Evolutionary conservation across 371 early-diverging fungal species (phyloP), one percentile per base, ranked within the genome.

Genomic region (Mortierella sp.): DNA sequence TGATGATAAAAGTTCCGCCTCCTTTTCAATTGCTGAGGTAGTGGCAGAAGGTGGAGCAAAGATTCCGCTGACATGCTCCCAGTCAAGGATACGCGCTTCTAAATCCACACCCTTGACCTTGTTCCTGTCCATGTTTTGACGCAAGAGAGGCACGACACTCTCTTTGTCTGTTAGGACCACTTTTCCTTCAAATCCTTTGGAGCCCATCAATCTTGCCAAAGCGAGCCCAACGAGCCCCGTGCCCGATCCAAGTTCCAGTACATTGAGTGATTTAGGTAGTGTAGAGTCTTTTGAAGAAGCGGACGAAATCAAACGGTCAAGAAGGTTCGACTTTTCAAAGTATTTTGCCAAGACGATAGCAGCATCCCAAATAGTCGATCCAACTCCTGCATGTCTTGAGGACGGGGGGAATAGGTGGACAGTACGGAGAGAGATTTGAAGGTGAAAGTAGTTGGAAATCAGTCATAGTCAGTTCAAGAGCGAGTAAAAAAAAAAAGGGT

Each of bases 231-330:
- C 83, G 9, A 87, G 55, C 2, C 89, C 89, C 0, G 86, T 85
- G 5, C 89, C 89, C 15, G 87, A 68, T 28, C 88, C 89, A 4
- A 87, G 83, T 60, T 87, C 88, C 26, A 87, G 62, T 1, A 85
- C 68, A 0, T 80, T 66, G 29, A 76, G 18, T 1, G 66, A 26
- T 23, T 19, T 37, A 2, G 60, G 46, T 45, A 47, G 9, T 21
- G 30, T 5, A n/a, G 60, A 45, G 29, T 51, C 51, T 15, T 7
- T 60, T 37, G 55, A 28, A n/a, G 19, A 45, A 9, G 7, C 60
- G 15, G 61, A 37, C 37, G 15, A 37, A 57, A 15, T 15, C 23
- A 15, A 3, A 18, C 23, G 57, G 15, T 21, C 26, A 18, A 64
- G 60, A 11, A 68, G 23, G 11, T 63, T 28, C 4, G 68, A 57